Percentiles rank a stretch among this genome's conserved stretches.
phyloP scores from a whole-genome alignment of 192 early-diverging fungal species.

The Entomortierella beljakovae region DNA sequence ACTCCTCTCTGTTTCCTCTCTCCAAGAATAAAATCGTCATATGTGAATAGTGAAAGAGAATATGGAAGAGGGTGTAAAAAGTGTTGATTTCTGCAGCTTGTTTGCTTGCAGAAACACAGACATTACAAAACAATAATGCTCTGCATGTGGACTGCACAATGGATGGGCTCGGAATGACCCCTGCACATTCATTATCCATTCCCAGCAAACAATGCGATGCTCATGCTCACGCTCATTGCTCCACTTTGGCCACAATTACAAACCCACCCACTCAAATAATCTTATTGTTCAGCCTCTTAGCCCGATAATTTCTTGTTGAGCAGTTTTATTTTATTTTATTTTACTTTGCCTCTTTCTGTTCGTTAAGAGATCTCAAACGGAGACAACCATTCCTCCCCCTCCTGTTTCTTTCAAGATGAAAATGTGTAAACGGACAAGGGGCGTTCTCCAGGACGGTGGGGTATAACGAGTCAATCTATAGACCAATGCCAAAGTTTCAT shows the following conservation, averaged over 20 bases:
- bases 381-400: too few relatives aligned
- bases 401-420: too few relatives aligned
- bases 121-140: not conserved
- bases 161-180: conserved; percentile 29
- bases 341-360: too few relatives aligned
- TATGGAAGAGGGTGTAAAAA: too few relatives aligned
- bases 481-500: too few relatives aligned
- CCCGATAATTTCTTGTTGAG: too few relatives aligned
- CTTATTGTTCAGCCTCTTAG: not conserved
- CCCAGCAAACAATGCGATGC: conserved; percentile 49
- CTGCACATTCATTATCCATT: conserved; percentile 26
- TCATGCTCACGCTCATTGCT: not conserved
- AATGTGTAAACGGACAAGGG: too few relatives aligned
- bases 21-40: not conserved
- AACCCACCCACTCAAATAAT: not conserved
- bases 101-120: not conserved
- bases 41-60: too few relatives aligned
- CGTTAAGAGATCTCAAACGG: too few relatives aligned
- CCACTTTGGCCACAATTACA: not conserved
- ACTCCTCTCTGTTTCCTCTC: not conserved
- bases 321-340: too few relatives aligned
- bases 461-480: too few relatives aligned
- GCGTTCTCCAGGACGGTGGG: too few relatives aligned
- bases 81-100: not conserved
- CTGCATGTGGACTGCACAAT: not conserved